Percentiles rank a stretch among this genome's conserved stretches.
These are phyloP conservation scores for Knufia fluminis DNA, from an alignment of 2,329 filamentous ascomycete genomes.

Conservation along the genomic window DNA sequence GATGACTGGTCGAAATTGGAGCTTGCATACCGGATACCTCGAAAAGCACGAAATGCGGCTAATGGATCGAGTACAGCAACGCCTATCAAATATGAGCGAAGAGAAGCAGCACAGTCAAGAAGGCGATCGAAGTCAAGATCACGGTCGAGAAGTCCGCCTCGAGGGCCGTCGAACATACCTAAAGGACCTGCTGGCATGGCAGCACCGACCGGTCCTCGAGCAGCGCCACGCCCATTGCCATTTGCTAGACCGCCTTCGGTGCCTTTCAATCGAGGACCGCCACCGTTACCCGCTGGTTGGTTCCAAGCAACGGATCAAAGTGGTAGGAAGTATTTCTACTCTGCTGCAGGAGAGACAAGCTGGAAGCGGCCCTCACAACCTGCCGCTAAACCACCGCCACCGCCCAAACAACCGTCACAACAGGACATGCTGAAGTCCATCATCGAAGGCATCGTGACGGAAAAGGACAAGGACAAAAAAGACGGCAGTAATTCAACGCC, in stretches of 20 bases:
- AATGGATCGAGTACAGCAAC: constrained; percentile 32
- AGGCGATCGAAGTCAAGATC: constrained; percentile 42
- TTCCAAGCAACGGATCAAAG: constrained; percentile 60
- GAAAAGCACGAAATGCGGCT: constrained; percentile 73
- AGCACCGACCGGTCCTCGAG: constrained; percentile 28
- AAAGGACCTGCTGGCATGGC: constrained; percentile 13
- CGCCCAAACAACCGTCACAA: constrained; percentile 62
- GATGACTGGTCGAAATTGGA: constrained; percentile 84
- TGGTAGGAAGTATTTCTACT: constrained; percentile 79
- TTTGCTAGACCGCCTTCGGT: constrained; percentile 44
- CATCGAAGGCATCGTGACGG: constrained; percentile 72
- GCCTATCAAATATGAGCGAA: constrained; percentile 51
- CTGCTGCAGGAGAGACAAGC: constrained; percentile 63
- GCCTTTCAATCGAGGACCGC: constrained; percentile 46
- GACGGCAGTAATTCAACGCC: constrained; percentile 45
- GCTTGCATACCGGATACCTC: constrained; percentile 83
- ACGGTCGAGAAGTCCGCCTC: constrained; percentile 36
- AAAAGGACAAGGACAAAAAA: constrained; percentile 41
- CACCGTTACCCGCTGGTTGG: constrained; percentile 73
- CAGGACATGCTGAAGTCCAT: constrained; percentile 58
- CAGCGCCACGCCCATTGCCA: constrained; percentile 44
- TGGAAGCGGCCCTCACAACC: constrained; percentile 71
- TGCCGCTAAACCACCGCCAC: constrained; percentile 52
- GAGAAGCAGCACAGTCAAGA: constrained; percentile 41
- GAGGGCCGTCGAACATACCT: constrained; percentile 26